Evolutionary conservation across 257 asterid species (phyloP), one percentile per base, ranked within the genome.

Genomic region (Salvia hispanica): DNA sequence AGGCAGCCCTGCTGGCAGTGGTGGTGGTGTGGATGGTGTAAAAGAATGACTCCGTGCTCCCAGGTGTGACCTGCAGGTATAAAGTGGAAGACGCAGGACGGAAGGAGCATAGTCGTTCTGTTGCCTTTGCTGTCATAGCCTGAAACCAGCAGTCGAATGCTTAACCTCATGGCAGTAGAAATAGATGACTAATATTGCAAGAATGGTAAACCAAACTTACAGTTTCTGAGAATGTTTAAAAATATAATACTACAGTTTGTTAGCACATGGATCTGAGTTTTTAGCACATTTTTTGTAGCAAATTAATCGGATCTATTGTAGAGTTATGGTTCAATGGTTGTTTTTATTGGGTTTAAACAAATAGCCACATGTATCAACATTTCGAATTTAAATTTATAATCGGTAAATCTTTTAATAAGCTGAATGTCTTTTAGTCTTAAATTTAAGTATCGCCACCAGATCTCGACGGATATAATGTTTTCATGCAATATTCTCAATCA

Each of bases 61-160:
- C 78, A 1, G n/a, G 90, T 1, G 83, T 84, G 62, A 86, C 95
- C 77, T 88, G 88, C 3, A 96, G 99, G 8, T n/a, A n/a, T n/a
- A n/a, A n/a, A n/a, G n/a, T n/a, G n/a, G n/a, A n/a, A n/a, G n/a
- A n/a, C n/a, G n/a, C n/a, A n/a, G n/a, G n/a, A 72, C 75, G 62
- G 87, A 51, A 33, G 97, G 96, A 34, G 91, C 84, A 43, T 15
- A 74, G 1, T 11, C 7, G 82, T 73, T 0, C 88, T 54, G 75
- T 69, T 82, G 44, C 60, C 68, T 21, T 72, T 75, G 82, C 76
- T 70, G 70, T 76, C 95, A 58, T 83, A 76, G 77, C 98, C 96
- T 88, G 83, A 34, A 46, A 72, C 7, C 40, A 64, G 54, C 7
- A 56, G 34, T 48, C 34, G 6, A 44, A 5, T 42, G 65, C 69